Base-by-base conservation (phyloP, 1,284 basidiomycete genomes). In the Hemileia vastatrix region DNA sequence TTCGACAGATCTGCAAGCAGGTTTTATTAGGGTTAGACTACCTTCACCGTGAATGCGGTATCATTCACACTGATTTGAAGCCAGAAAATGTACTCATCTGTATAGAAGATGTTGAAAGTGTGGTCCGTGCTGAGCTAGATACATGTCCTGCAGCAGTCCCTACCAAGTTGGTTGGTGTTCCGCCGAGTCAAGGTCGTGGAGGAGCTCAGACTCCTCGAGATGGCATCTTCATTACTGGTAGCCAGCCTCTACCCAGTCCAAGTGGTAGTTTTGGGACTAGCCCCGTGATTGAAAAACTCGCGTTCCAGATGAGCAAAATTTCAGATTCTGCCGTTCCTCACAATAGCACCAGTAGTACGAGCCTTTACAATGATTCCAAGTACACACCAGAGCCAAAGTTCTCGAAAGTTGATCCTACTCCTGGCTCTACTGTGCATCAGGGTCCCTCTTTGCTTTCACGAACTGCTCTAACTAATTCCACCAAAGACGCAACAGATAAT, bases 81-180 rank as follows among this genome's bases (percentile, higher is more conserved):
- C 94, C 94, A 0, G 94, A 98, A 77, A 98, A 98, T 77, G 92
- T 98, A 32, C 83, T 98, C 58, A 93, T 98, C 69, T 88, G 85
- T 77, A 97, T 98, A 72, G 94, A 97, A 71, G 90, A 97, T 73
- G 94, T 98, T 69, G 94, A 98, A 75, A 81, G 85, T 2, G 91
- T 97, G 72, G 93, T 98, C 50, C 83, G 87, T 68, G 80, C 88
- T 13, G 93, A 97, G 77, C 80, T 93, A 64, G 84, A 85, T 9
- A 78, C 80, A 23, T 80, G 74, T 36, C 79, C 80, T 0, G 80
- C 80, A 2, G 81, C 81, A 1, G 81, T 84, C 15, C 86, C 81
- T 13, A 83, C 82, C 15, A 88, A 88, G 68, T 81, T 98, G 51
- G 87, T 96, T 64, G 94, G 94, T 61, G 95, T 98, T 0, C 94